Evolutionary conservation across 805 yeast species (phyloP), one percentile per base, ranked within the genome.

Genomic region (Pichia occidentalis): DNA sequence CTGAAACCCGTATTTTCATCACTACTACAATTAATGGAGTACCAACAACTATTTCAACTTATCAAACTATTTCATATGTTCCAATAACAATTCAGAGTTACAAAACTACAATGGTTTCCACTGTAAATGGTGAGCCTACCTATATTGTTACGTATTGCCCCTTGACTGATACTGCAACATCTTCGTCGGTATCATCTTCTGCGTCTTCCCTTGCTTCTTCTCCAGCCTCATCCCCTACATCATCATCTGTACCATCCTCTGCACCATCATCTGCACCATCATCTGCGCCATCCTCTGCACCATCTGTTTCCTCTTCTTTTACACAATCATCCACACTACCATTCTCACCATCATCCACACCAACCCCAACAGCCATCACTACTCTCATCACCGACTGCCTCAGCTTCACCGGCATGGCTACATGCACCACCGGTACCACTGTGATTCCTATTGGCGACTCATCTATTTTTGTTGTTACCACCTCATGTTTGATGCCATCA

Each of bases 121-220:
- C 42, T 16, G 29, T 43, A 25, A 34, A 39, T 26, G 54, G 53
- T 17, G 26, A 20, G 2, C 32, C 44, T 11, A 42, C 46, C 8
- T 40, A 26, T 14, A 36, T 50, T 10, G 48, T 52, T 3, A 48
- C 52, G 5, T 44, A 43, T 23, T 41, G 48, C 19, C 47, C 51
- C 12, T 13, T 50, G 14, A 34, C 53, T 10, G 44, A 24, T 27
- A 24, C 29, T 5, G 32, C 14, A 5, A 33, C 40, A 4, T 13
- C 29, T 14, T 25, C 42, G 14, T 20, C 21, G 7, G 4, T 27
- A 11, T 32, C 31, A 11, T 28, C 37, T 8, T 11, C 29, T 14
- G n/a, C 34, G n/a, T 30, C 35, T 2, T 29, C 35, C 3, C 22
- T 35, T 10, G 8, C 32, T 4, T 16, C 29, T 13, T 26, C 35